Conservation (phyloP, 1,284 basidiomycete species). For the Ganoderma lingzhi region DNA sequence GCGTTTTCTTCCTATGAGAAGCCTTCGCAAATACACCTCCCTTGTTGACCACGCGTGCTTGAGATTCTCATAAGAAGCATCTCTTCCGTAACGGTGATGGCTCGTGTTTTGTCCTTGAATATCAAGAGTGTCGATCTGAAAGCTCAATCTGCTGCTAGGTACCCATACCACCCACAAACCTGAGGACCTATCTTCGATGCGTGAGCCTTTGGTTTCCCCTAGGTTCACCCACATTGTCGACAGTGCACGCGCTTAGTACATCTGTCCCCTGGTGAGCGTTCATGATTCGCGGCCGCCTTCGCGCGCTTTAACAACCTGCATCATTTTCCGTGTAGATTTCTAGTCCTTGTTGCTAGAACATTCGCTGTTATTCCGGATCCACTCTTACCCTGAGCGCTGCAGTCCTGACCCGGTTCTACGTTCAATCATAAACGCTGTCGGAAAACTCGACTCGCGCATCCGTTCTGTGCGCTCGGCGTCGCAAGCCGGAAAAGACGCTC, state of each 20-base stretch:
- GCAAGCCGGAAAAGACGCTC: neutral
- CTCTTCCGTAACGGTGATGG: conserved; percentile 4
- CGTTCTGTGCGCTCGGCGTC: neutral
- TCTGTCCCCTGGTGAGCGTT: neutral
- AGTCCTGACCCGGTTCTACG: neutral
- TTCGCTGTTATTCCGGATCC: neutral
- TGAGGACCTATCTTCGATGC: neutral
- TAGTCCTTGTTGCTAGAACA: neutral
- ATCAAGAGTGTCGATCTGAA: neutral
- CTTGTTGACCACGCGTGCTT: neutral
- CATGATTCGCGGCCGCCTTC: conserved; percentile 1
- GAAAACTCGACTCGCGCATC: neutral
- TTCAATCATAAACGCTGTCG: neutral
- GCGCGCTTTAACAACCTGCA: neutral
- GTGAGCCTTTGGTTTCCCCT: neutral
- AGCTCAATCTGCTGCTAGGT: conserved; percentile 3
- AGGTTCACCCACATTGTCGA: neutral
- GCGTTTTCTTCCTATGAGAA: neutral
- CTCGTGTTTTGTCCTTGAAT: neutral
- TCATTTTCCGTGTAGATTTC: neutral
- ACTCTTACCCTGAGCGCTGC: neutral
- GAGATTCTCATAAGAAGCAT: neutral
- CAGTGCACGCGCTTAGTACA: neutral
- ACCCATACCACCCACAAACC: neutral
- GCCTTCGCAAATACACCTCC: neutral